These are phyloP conservation scores for Apostasia shenzhenica DNA, from an alignment of 106 monocot species.

Conservation along the genomic window DNA sequence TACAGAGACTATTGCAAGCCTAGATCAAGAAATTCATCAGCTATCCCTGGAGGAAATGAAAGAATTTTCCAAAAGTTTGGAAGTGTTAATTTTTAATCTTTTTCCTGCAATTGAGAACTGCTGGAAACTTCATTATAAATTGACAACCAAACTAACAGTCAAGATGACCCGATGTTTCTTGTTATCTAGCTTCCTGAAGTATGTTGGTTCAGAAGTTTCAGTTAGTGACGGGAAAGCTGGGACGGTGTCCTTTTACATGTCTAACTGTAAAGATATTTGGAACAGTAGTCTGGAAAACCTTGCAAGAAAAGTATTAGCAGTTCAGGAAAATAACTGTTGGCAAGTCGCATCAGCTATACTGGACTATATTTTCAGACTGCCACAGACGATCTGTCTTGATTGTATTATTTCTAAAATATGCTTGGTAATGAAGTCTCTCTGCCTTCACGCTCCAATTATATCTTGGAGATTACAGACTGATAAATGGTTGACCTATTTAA, in stretches of 20 bases:
- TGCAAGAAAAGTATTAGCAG: slow-evolving; percentile 21
- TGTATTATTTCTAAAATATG: slow-evolving; percentile 35
- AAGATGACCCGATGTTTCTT: slow-evolving; percentile 53
- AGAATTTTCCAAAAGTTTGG: slow-evolving; percentile 35
- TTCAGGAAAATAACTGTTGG: slow-evolving; percentile 70
- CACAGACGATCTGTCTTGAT: slow-evolving; percentile 34
- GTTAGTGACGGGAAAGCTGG: slow-evolving; percentile 3
- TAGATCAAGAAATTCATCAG: slow-evolving; percentile 5
- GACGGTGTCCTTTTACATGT: slow-evolving; percentile 14
- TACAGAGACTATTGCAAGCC: not conserved
- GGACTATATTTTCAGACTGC: slow-evolving; percentile 64
- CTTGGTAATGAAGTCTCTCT: slow-evolving; percentile 44
- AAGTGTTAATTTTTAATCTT: slow-evolving; percentile 49
- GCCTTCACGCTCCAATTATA: slow-evolving; percentile 68
- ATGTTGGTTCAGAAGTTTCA: slow-evolving; percentile 12
- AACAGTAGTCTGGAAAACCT: slow-evolving; percentile 53
- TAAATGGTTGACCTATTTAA: slow-evolving; percentile 72
- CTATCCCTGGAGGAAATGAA: slow-evolving; percentile 35
- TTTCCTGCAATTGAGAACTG: slow-evolving; percentile 52
- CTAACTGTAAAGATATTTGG: slow-evolving; percentile 23
- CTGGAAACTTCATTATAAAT: slow-evolving; percentile 70
- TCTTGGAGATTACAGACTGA: slow-evolving; percentile 84
- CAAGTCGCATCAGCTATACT: slow-evolving; percentile 70
- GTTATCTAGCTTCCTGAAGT: slow-evolving; percentile 45
- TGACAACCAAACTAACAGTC: slow-evolving; percentile 37